phyloP scores from a whole-genome alignment of 805 yeast genomes.

The Yamadazyma endophytica region DNA sequence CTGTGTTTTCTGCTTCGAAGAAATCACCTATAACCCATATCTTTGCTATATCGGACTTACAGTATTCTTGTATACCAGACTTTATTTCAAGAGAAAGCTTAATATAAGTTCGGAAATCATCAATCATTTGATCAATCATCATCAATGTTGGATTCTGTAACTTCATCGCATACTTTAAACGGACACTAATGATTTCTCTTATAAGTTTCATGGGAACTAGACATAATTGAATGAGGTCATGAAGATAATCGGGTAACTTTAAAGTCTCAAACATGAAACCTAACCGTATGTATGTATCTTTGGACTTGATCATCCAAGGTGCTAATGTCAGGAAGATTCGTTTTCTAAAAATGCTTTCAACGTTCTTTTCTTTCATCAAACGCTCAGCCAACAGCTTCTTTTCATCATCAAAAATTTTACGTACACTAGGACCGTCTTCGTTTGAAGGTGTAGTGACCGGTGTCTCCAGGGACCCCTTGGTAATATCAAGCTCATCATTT shows the following conservation, averaged over 20 bases:
- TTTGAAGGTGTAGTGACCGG: slow-evolving; percentile 13
- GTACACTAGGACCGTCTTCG: slow-evolving; percentile 13
- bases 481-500: slow-evolving; percentile 68
- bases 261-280: slow-evolving; percentile 59
- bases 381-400: slow-evolving; percentile 74
- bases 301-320: slow-evolving; percentile 81
- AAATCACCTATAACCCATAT: slow-evolving; percentile 71
- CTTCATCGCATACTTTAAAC: slow-evolving; percentile 74
- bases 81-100: slow-evolving; percentile 72
- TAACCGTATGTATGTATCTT: slow-evolving; percentile 61
- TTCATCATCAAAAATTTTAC: slow-evolving; percentile 51
- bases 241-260: slow-evolving; percentile 71
- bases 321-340: slow-evolving; percentile 65
- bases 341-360: slow-evolving; percentile 64
- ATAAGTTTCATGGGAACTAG: slow-evolving; percentile 76
- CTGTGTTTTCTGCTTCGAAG: slow-evolving; percentile 49
- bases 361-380: slow-evolving; percentile 74
- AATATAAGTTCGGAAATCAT: slow-evolving; percentile 75
- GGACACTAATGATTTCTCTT: slow-evolving; percentile 69
- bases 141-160: slow-evolving; percentile 84
- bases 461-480: slow-evolving; percentile 27
- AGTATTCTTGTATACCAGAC: slow-evolving; percentile 57
- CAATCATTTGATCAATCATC: slow-evolving; percentile 93
- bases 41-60: slow-evolving; percentile 47
- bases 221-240: slow-evolving; percentile 59